Evolutionary conservation across 345 rosid species (phyloP).

Genomic region (Pelargonium nanum): DNA sequence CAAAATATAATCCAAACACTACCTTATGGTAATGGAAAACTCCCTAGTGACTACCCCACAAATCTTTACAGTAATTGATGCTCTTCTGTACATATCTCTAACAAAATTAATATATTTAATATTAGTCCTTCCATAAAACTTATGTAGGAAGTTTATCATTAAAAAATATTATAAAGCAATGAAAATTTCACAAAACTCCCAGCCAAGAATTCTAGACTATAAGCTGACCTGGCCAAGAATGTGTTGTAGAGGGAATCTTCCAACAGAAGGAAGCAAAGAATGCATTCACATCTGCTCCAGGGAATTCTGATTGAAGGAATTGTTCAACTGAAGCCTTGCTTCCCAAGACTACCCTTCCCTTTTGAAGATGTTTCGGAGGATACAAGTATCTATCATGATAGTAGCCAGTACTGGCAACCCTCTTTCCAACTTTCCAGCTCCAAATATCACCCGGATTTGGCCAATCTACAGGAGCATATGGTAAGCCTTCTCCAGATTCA

Average conservation of each 20-base stretch:
- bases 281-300: conserved; percentile 35
- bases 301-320: conserved; percentile 32
- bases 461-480: conserved; percentile 73
- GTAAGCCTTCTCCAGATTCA: conserved; percentile 60
- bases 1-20: no score
- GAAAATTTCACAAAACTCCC: conserved; percentile 22
- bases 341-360: conserved; percentile 30
- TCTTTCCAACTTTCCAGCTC: conserved; percentile 81
- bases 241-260: conserved; percentile 47
- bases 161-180: no score
- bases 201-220: conserved; percentile 7
- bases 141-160: no score
- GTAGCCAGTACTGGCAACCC: conserved; percentile 35
- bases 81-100: no score
- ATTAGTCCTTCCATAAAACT: no score
- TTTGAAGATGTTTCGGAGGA: conserved; percentile 53
- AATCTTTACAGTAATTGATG: no score
- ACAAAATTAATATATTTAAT: no score
- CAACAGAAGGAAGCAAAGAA: conserved; percentile 70
- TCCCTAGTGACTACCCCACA: no score
- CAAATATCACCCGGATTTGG: conserved; percentile 77
- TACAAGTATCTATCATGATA: conserved; percentile 57
- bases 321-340: conserved; percentile 46
- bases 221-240: conserved; percentile 17
- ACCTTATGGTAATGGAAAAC: no score